A percentile compares a stretch with the other conserved stretches of the same genome.
These are phyloP conservation scores for Viola pubescens DNA, from an alignment of 441 rosid genomes.

Conservation along the genomic window DNA sequence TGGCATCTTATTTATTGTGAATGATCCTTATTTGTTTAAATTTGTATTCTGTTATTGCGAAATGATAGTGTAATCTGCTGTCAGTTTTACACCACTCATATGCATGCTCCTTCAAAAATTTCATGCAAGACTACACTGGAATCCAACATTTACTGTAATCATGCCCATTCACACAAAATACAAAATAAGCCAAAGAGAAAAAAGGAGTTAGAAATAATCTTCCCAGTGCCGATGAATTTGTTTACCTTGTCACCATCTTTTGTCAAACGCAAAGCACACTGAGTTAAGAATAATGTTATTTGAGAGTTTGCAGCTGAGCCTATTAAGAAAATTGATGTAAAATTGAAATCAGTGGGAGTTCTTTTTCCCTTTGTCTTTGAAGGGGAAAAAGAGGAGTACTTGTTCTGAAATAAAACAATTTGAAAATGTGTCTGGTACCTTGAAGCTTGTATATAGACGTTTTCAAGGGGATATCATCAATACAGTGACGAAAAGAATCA, in stretches of 20 bases:
- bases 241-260: slow-evolving; percentile 92
- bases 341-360: slow-evolving; percentile 13
- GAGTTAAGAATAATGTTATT: slow-evolving; percentile 38
- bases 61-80: too few relatives aligned
- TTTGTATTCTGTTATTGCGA: too few relatives aligned
- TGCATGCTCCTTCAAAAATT: too few relatives aligned
- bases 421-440: slow-evolving; percentile 9
- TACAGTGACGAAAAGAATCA: slow-evolving; percentile 57
- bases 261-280: slow-evolving; percentile 71
- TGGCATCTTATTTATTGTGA: too few relatives aligned
- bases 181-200: not conserved
- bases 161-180: not conserved
- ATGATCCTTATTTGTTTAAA: too few relatives aligned
- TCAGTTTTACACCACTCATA: too few relatives aligned
- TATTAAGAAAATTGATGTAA: slow-evolving; percentile 16
- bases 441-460: slow-evolving; percentile 29
- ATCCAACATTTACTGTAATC: not conserved
- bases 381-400: too few relatives aligned
- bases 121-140: not conserved
- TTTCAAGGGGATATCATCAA: slow-evolving; percentile 35
- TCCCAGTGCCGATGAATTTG: slow-evolving; percentile 3
- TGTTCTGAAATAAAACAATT: slow-evolving; percentile 3
- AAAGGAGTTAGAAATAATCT: not conserved
- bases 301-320: slow-evolving; percentile 34
- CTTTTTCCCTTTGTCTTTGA: not conserved